These are phyloP conservation scores for Lodderomyces elongisporus DNA, from an alignment of 1,139 yeast genomes.

Conservation along the genomic window DNA sequence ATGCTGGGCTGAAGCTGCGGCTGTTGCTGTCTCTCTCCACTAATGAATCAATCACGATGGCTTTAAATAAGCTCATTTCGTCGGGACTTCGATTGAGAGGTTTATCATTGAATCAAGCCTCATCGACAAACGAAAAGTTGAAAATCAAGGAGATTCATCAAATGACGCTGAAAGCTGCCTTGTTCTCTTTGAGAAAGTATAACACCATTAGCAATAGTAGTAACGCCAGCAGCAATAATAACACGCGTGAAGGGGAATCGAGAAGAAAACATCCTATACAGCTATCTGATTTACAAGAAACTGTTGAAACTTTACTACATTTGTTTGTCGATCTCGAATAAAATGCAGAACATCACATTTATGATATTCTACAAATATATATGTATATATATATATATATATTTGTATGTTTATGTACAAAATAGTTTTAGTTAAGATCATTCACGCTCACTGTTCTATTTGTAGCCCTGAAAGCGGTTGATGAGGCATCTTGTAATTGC, in stretches of 20 bases:
- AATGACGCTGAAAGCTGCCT: slow-evolving; percentile 38
- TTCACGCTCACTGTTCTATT: slow-evolving; percentile 8
- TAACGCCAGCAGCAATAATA: too few species aligned
- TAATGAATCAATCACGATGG: slow-evolving; percentile 30
- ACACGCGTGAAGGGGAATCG: slow-evolving; percentile 13
- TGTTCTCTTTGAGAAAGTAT: slow-evolving; percentile 37
- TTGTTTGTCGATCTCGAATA: slow-evolving; percentile 30
- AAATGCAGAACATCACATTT: too few species aligned
- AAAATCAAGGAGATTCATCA: slow-evolving; percentile 39
- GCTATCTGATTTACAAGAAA: slow-evolving; percentile 31
- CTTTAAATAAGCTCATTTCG: slow-evolving; percentile 31
- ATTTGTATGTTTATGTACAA: background rate
- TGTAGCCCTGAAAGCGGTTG: slow-evolving; percentile 12
- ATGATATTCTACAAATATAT: too few species aligned
- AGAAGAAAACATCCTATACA: slow-evolving; percentile 12
- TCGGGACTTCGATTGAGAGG: slow-evolving; percentile 44
- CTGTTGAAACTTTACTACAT: slow-evolving; percentile 33
- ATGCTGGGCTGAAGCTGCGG: too few species aligned
- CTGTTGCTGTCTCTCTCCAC: slow-evolving; percentile 20
- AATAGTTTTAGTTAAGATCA: slow-evolving; percentile 3
- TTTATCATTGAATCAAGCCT: slow-evolving; percentile 22
- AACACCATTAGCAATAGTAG: too few species aligned
- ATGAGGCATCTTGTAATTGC: slow-evolving; percentile 11
- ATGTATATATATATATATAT: slow-evolving; percentile 6
- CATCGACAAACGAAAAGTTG: slow-evolving; percentile 27